Evolutionary conservation across 257 asterid genomes (phyloP), one percentile per base, ranked within the genome.

Genomic region (Solanum piurae): DNA sequence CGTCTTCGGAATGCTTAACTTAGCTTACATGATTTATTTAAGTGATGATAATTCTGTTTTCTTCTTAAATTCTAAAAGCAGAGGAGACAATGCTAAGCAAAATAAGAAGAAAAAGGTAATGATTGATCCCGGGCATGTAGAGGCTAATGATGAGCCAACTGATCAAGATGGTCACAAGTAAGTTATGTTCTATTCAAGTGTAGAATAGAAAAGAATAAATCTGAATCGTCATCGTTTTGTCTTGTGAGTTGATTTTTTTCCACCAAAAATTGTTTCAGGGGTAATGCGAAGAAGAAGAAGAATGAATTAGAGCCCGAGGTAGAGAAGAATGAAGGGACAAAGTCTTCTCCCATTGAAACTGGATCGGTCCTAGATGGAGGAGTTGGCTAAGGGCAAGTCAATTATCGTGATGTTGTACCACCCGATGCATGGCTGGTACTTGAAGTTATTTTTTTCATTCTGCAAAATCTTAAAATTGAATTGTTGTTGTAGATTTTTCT

Each of bases 361-460:
- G 98, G 99, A 76, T 88, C 94, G 92, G 91, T 86, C 86, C 90
- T 95, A 49, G 52, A 44, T 12, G 52, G 98, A 97, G 93, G 98
- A 95, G 92, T 10, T 97, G 93, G 88, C 86, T 69, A 95, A 95
- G 99, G 97, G 98, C 85, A 95, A 90, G 91, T 98, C 99, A 25
- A 93, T 38, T 38, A 38, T 38, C 10, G 3, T 38, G 42, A 38
- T 8, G 42, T 38, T 8, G 42, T 38, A 38, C 38, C 42, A 38
- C 42, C 42, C 11, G 11, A 38, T 38, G 10, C 42, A 38, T 36
- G 38, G 38, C 8, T 36, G 38, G 38, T 36, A 36, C 38, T 36
- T 38, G 42, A 37, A 37, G 40, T 37, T 7, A 37, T 37, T 37
- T 37, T 37, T 37, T 37, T 37, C 40, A 37, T 37, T 37, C 9